Evolutionary conservation across 2,329 filamentous ascomycete species (phyloP), one percentile per base, ranked within the genome.

Genomic region (Rutstroemia sp.): DNA sequence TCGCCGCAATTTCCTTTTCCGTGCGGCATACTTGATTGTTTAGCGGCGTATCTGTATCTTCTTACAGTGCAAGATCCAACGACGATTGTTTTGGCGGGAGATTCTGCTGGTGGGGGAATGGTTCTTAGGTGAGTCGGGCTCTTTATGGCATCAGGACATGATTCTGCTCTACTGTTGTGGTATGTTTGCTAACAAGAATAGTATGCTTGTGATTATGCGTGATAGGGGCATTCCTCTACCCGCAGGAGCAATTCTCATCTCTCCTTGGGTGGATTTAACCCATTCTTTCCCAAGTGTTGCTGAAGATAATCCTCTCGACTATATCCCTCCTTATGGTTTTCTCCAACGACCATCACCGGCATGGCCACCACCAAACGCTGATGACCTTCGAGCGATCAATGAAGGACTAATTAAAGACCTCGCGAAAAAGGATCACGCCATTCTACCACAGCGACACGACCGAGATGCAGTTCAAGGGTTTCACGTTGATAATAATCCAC

Each of bases 1-100:
- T 83, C 94, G 5, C 94, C 92, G 2, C 92, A 97, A 69, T 99
- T 92, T 58, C 94, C 94, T 0, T 99, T 99, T 62, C 94, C 94
- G 0, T 97, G 94, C 67, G 91, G 89, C 27, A 73, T 99, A 7
- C 86, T 94, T 56, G 94, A 99, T 69, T 96, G 90, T 65, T 70
- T 99, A 50, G 89, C 92, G 1, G 83, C 90, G 0, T 97, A 99
- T 68, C 75, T 97, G 16, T 87, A 89, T 64, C 81, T 97, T 2
- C 78, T 97, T 48, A 83, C 83, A 3, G 73, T 83, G 2, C 87
- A 95, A 63, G 82, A 90, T 50, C 85, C 92, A 0, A 85, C 79
- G 21, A 91, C 90, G 8, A 94, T 99, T 46, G 77, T 97, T 17
- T 71, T 97, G 27, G 91, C 90, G 0, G 94, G 94, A 21, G 94